These are phyloP conservation scores for Quambalaria eucalypti DNA, from an alignment of 1,284 basidiomycete genomes.

Conservation along the genomic window DNA sequence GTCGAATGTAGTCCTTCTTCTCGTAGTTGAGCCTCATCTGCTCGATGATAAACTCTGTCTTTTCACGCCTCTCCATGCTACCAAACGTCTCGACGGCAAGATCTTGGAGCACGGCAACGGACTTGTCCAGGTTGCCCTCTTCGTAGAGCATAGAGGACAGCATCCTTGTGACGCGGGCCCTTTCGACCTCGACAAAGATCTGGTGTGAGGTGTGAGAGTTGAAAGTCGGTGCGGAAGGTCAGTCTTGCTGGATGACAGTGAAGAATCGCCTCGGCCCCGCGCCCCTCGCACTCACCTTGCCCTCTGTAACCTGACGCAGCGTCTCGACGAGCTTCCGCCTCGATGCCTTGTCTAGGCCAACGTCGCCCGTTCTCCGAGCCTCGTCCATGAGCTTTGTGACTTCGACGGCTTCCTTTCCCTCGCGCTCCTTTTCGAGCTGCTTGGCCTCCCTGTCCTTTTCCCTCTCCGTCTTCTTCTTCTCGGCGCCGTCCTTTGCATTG, in stretches of 20 bases:
- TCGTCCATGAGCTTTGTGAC: conserved; percentile 31
- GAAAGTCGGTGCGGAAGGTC: no score
- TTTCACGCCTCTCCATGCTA: conserved; percentile 93
- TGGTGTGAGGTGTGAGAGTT: conserved; percentile 49
- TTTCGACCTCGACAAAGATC: conserved; percentile 95
- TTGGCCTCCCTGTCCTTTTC: conserved; percentile 13
- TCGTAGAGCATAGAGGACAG: conserved; percentile 34
- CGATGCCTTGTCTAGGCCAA: conserved; percentile 19
- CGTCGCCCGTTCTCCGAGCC: conserved; percentile 29
- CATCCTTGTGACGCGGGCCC: conserved; percentile 64
- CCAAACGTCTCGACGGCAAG: conserved; percentile 98
- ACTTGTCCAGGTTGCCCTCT: conserved; percentile 32
- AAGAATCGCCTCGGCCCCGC: not conserved
- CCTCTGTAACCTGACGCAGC: conserved; percentile 82
- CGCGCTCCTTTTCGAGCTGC: conserved; percentile 21
- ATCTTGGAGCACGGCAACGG: conserved; percentile 60
- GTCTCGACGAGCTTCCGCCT: conserved; percentile 55
- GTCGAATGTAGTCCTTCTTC: conserved; percentile 73
- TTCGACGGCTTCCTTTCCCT: conserved; percentile 33
- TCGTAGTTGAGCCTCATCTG: conserved; percentile 88
- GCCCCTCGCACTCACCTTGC: conserved; percentile 64
- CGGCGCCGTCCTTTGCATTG: conserved; percentile 11
- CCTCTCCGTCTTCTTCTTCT: conserved; percentile 17
- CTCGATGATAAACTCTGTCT: conserved; percentile 95
- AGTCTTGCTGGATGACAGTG: no score